Base-by-base conservation (phyloP, 345 rosid species). In the Heritiera littoralis region DNA sequence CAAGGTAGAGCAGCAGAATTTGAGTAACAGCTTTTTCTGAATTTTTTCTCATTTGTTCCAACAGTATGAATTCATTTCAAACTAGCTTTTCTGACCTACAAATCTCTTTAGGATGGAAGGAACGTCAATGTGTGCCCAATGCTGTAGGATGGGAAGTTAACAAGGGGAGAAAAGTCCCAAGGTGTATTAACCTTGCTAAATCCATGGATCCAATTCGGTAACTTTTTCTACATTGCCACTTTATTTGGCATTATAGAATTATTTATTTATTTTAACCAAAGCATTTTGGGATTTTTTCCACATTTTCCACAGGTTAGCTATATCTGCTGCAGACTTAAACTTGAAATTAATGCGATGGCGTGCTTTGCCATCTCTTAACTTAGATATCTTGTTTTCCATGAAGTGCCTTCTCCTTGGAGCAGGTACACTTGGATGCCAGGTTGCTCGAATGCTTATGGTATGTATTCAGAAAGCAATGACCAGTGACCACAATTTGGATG, bases 361-460 rank as follows among this genome's bases (percentile, higher is more conserved):
- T 69, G 98, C 95, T 12, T 82, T 93, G 84, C 99, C 99, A 9
- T 93, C 99, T 76, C 92, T 93, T 67, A 78, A 95, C 84, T 81
- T 95, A 80, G 88, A 89, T 59, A 78, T 86, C 64, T 83, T 95
- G 59, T 88, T 91, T 77, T 86, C 96, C 78, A 79, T 74, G 6
- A 95, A 91, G 88, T 95, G 99, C 86, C 99, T 95, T 85, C 98
- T 95, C 81, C 87, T 95, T 56, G 98, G 99, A 84, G 98, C 97
- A 12, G 98, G 98, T 74, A 93, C 98, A 79, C 90, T 95, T 73
- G 98, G 99, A 64, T 95, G 99, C 84, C 95, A 95, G 85, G 99
- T 93, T 81, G 94, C 98, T 45, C 96, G 99, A 63, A 92, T 90
- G 88, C 96, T 95, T 75, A 85, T 92, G 98, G 99, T 93, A 84